Evolutionary conservation across 1,284 basidiomycete species (phyloP).

Genomic region (Irpex lacteus): DNA sequence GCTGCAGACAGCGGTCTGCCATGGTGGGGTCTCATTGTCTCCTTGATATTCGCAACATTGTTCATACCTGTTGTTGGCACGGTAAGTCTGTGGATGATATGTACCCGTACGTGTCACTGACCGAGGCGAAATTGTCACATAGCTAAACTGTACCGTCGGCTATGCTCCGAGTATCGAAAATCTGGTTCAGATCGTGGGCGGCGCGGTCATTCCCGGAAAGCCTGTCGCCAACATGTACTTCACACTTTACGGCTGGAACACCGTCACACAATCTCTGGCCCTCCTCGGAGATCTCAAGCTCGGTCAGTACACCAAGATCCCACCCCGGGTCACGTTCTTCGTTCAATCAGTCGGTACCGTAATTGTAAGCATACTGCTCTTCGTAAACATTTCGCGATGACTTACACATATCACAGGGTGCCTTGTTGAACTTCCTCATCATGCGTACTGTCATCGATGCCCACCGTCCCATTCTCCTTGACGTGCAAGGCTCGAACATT

Average conservation of each 20-base stretch:
- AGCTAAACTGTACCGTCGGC: constrained; percentile 11
- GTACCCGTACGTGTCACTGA: too few species aligned
- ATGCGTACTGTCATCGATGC: constrained; percentile 26
- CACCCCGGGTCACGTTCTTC: constrained; percentile 44
- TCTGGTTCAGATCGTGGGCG: constrained; percentile 34
- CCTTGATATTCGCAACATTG: constrained; percentile 39
- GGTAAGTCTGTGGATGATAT: neutral
- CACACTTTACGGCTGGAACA: constrained; percentile 37
- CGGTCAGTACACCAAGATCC: constrained; percentile 54
- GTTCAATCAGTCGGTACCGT: constrained; percentile 50
- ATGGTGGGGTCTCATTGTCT: constrained; percentile 48
- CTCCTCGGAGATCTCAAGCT: constrained; percentile 43
- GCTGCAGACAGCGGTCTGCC: constrained; percentile 46
- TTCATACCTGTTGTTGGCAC: constrained; percentile 40
- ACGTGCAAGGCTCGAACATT: constrained; percentile 39
- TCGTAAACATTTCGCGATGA: neutral
- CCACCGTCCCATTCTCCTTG: constrained; percentile 27
- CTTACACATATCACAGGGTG: constrained; percentile 14
- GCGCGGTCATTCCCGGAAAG: constrained; percentile 37
- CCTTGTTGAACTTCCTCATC: constrained; percentile 28
- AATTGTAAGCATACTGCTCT: constrained; percentile 42
- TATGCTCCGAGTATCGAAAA: constrained; percentile 18
- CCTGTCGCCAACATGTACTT: constrained; percentile 43
- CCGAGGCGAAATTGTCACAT: neutral
- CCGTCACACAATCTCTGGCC: constrained; percentile 27